Base-by-base conservation (phyloP, 2,329 filamentous ascomycete species). In the Phaeophleospora eucalypticola region DNA sequence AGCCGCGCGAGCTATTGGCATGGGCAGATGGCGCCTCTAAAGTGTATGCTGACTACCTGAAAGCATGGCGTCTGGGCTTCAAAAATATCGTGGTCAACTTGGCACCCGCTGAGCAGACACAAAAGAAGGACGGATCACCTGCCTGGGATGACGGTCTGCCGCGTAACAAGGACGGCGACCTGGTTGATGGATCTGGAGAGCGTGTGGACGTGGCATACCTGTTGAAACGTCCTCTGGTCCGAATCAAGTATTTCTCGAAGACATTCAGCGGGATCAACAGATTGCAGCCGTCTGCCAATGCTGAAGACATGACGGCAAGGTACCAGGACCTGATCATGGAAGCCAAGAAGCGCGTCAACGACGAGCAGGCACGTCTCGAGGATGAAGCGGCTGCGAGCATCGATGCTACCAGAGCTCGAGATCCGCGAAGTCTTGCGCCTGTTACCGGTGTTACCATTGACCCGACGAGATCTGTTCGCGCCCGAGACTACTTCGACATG, bases 51-150 rank as follows among this genome's bases (percentile, higher is more conserved):
- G 84, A 88, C 61, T 98, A 97, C 65, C 76, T 97, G 24, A 82
- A 82, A 61, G 83, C 86, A 6, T 98, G 93, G 93, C 80, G 89
- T 21, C 77, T 97, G 39, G 93, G 93, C 0, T 98, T 97, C 67
- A 87, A 95, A 61, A 90, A 95, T 64, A 82, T 98, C 16, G 83
- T 97, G 41, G 88, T 98, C 58, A 97, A 95, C 63, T 80, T 97
- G 27, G 89, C 89, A 1, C 87, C 89, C 6, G 80, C 82, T 3
- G 81, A 84, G 27, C 81, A 84, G 39, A 49, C 48, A 24, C 49
- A 58, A n/a, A 68, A 69, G 49, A 53, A 54, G 10, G 51, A 60
- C 6, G 62, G 65, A 43, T 67, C 72, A 27, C 71, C 75, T 10
- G 70, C 71, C 3, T 75, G 75, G 62, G 77, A 81, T 46, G 75